Base-by-base conservation (phyloP, 805 yeast species). In the Starmerella asiatica region DNA sequence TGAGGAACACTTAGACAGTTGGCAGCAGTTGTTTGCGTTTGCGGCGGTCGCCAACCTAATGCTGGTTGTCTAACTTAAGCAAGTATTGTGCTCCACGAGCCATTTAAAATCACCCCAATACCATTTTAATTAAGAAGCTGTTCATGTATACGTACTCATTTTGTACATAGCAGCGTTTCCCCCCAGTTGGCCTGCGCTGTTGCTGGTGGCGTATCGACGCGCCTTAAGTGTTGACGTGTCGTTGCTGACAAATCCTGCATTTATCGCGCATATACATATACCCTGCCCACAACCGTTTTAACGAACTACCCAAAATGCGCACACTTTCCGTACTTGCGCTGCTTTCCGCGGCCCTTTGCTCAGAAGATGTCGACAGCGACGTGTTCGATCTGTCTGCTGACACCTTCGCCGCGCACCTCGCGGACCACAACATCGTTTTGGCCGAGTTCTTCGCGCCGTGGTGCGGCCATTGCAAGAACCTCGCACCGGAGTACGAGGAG, bases 391-490 rank as follows among this genome's bases (percentile, higher is more conserved):
- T 88, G 48, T 72, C 80, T 29, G 63, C 76, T 17, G 75, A 69
- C 29, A 70, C 70, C 43, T 88, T 82, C 58, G 70, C 71, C 42
- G 59, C 67, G 14, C 83, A 81, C 60, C 62, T 88, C 48, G 61
- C 64, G 36, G 73, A 69, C 40, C 79, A 86, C 65, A 80, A 84
- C 27, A 68, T 86, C 50, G 93, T 83, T 18, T 44, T 85, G 16
- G 85, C 84, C 18, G 85, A 85, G 62, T 86, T 86, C 59, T 86
- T 79, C 59, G 96, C 97, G 4, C 95, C 96, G 29, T 86, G 97
- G 97, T 88, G 98, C 64, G 95, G 96, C 4, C 84, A 88, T 59
- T 88, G 98, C 61, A 56, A 57, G 54, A 55, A 52, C 27, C 55
- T 59, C 16, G 62, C 57, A 18, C 60, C 60, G 31, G 64, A 61